Base-by-base conservation (phyloP, 371 early-diverging fungal genomes). In the Chytridium lagenaria region DNA sequence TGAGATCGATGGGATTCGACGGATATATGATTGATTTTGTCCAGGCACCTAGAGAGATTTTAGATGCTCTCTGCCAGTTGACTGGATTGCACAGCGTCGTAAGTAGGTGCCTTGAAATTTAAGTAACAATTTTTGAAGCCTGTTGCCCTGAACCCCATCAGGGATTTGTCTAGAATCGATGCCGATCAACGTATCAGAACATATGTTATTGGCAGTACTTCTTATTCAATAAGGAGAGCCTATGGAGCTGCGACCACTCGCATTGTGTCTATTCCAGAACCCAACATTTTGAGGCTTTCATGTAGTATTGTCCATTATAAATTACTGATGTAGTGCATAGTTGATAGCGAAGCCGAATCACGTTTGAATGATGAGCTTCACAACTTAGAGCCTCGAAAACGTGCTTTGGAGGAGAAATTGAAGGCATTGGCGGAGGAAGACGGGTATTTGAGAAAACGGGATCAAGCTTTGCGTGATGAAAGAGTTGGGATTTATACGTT, bases 11-110 rank as follows among this genome's bases (percentile, higher is more conserved):
- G 63, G 93, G 92, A 1, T 90, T 98, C 78, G 92, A 92, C 30
- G 86, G 91, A 55, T 93, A 88, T 71, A 74, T 90, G 22, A 74
- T 89, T 30, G 92, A 95, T 71, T 83, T 90, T 19, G 61, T 98
- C n/a, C 91, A 91, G 26, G 94, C 91, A 0, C 94, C 94, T 1
- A 80, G 82, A 0, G 82, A 86, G 2, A 80, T 95, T 0, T 69
- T 92, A 34, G 85, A 85, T 0, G 87, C 89, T 15, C 73, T 95
- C 37, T 94, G 95, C 72, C 68, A 80, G 19, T 80, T 84, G 57
- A 76, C 83, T 15, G 67, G 80, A 0, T 74, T 95, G 23, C 88
- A 95, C 72, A 64, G 74, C n/a, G 82, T 90, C 23, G 88, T 86
- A 83, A 81, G 83, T 77, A 26, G 19, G 16, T 63, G 3, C 30